Evolutionary conservation across 2,329 filamentous ascomycete genomes (phyloP), one percentile per base, ranked within the genome.

Genomic region (Trichophaea hybrida): DNA sequence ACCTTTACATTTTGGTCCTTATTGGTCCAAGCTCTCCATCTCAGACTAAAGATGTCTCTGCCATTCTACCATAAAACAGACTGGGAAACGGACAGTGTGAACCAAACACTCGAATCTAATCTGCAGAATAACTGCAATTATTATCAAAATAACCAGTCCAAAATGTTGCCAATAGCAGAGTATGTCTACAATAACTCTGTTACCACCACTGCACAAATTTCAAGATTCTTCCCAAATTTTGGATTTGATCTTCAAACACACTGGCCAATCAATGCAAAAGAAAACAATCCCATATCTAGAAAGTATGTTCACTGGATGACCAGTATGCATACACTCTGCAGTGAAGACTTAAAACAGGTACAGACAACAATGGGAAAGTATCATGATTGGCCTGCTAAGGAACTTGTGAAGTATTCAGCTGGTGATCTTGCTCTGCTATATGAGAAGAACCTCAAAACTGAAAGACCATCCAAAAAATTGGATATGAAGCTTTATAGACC

Each of bases 71-170:
- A 37, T 5, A 35, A 66, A 57, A 64, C 64, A 1, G 61, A 66
- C 46, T 55, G 65, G n/a, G 55, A 63, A 17, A 67, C 65, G 5
- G 59, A 68, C 57, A 52, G 61, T 0, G 54, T 63, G 15, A 65
- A 68, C 24, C 55, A 62, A 40, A 64, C 59, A n/a, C 13, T 68
- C 12, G 61, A 68, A 46, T 32, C 58, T 31, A 33, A 55, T 6
- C 57, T 68, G 4, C 40, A 59, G 0, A 50, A 38, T 1, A 67
- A 62, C 43, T 40, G 63, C 37, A 40, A 40, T n/a, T 7, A 40
- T 7, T 7, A 40, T n/a, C 37, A 40, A 40, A n/a, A 40, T n/a
- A n/a, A 40, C 37, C n/a, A n/a, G 37, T 7, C n/a, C n/a, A 40
- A n/a, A 7, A 7, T 40, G 7, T n/a, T 40, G 7, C 37, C 37